Conservation (phyloP, 768 basidiomycete species). For the Agaricus sinodeliciosus region DNA sequence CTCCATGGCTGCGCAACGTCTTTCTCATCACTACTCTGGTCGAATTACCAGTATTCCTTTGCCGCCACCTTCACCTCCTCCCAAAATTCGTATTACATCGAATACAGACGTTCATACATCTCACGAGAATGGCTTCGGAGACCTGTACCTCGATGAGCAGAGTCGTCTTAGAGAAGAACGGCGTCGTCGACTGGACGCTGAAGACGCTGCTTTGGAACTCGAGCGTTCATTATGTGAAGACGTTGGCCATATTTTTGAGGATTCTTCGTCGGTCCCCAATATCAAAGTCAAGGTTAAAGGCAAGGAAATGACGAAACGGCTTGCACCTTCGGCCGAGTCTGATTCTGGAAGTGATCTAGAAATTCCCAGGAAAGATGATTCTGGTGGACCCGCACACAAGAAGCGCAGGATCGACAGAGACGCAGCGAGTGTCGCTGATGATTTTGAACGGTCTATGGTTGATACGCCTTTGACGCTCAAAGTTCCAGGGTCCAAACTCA, state of each 20-base stretch:
- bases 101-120: constrained; percentile 4
- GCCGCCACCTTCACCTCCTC: constrained; percentile 26
- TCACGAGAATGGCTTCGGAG: constrained; percentile 23
- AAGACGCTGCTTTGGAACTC: constrained; percentile 51
- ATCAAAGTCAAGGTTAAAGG: constrained; percentile 33
- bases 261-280: constrained; percentile 5
- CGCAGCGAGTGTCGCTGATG: constrained; percentile 33
- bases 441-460: constrained; percentile 37
- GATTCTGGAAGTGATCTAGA: constrained; percentile 58
- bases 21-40: constrained; percentile 53
- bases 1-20: constrained; percentile 47
- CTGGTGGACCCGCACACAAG: constrained; percentile 45
- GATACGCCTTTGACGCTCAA: constrained; percentile 23
- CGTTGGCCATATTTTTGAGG: constrained; percentile 4
- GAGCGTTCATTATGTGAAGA: constrained; percentile 50
- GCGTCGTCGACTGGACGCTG: constrained; percentile 27
- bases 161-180: constrained; percentile 17
- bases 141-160: constrained; percentile 16
- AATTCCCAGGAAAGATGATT: constrained; percentile 28
- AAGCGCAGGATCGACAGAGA: constrained; percentile 52
- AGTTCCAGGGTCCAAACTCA: constrained; percentile 38
- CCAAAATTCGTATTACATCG: constrained; percentile 9
- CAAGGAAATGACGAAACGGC: constrained; percentile 44
- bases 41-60: constrained; percentile 41
- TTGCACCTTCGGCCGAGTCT: constrained; percentile 40